Percentiles rank a stretch among this genome's conserved stretches.
Evolutionary conservation across 306 rosid species (phyloP).

Genomic region (Acacia melanoxylon): DNA sequence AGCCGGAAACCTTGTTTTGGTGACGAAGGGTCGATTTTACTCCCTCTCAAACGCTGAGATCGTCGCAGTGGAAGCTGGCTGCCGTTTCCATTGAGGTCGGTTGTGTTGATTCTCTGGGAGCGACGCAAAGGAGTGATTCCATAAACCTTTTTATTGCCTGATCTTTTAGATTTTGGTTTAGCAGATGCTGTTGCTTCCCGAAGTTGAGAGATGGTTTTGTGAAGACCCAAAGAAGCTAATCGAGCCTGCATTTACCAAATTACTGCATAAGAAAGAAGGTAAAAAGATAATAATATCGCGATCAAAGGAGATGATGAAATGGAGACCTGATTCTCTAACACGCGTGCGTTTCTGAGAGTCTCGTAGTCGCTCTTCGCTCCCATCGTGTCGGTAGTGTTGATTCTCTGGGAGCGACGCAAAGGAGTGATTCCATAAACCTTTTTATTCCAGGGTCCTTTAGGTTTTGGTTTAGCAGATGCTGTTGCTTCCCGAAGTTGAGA

Average conservation of each 20-base stretch:
- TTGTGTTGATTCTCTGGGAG: slow-evolving; percentile 47
- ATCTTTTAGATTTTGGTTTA: background rate
- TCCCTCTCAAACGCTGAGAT: slow-evolving; percentile 23
- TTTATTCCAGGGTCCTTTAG: slow-evolving; percentile 13
- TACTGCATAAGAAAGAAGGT: background rate
- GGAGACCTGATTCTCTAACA: slow-evolving; percentile 62
- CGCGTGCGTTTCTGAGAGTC: slow-evolving; percentile 56
- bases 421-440: slow-evolving; percentile 35
- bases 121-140: slow-evolving; percentile 54
- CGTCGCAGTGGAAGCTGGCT: slow-evolving; percentile 1
- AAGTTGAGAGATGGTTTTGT: slow-evolving; percentile 47
- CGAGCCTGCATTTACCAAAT: slow-evolving; percentile 40
- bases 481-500: slow-evolving; percentile 47
- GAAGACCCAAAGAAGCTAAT: slow-evolving; percentile 56
- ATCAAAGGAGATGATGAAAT: background rate
- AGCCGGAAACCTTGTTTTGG: slow-evolving; percentile 26
- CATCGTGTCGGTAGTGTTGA: slow-evolving; percentile 33
- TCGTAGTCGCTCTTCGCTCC: slow-evolving; percentile 51
- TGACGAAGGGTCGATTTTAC: background rate
- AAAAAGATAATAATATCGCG: background rate
- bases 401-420: slow-evolving; percentile 59
- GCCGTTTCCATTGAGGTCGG: background rate
- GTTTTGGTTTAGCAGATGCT: slow-evolving; percentile 24
- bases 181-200: slow-evolving; percentile 35
- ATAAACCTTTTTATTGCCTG: slow-evolving; percentile 17